Evolutionary conservation across 2,329 filamentous ascomycete genomes (phyloP).

Genomic region (Furcasterigmium furcatum): DNA sequence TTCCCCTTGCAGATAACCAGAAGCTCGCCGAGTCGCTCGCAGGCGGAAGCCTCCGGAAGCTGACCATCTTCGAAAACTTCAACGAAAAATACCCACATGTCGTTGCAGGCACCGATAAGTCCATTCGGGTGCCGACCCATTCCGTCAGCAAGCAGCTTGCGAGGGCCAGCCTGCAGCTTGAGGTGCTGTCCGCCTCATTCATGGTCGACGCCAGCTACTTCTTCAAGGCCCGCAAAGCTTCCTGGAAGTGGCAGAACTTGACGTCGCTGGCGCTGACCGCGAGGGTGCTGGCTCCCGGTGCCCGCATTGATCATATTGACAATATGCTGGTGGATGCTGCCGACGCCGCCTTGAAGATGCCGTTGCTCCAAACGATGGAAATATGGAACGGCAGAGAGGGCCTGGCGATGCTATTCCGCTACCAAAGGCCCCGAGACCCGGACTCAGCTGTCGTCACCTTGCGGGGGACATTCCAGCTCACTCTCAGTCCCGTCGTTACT

Average conservation of each 20-base stretch:
- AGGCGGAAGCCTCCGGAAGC: not conserved
- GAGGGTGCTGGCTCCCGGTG: conserved; percentile 17
- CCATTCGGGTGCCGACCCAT: not conserved
- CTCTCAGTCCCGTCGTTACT: conserved; percentile 9
- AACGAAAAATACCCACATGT: not conserved
- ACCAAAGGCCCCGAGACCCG: conserved; percentile 13
- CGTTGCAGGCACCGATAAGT: no score
- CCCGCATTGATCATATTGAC: conserved; percentile 13
- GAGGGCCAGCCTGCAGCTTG: not conserved
- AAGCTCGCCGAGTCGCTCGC: no score
- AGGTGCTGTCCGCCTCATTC: not conserved
- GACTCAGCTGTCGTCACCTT: conserved; percentile 16
- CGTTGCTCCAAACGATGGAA: conserved; percentile 23
- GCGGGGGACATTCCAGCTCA: conserved; percentile 16
- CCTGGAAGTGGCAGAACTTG: conserved; percentile 25
- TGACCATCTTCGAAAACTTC: not conserved
- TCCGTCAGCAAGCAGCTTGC: not conserved
- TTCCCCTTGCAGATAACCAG: no score
- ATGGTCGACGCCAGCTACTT: conserved; percentile 12
- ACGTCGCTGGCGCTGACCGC: conserved; percentile 26
- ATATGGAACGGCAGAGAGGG: conserved; percentile 25
- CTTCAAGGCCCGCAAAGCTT: conserved; percentile 15
- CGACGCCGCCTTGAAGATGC: conserved; percentile 20
- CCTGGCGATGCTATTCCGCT: conserved; percentile 19
- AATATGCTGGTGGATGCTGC: conserved; percentile 20